Percentiles rank a stretch among this genome's conserved stretches.
Evolutionary conservation across 1,284 basidiomycete species (phyloP).

Genomic region (Austroboletus novae-zelandiae): DNA sequence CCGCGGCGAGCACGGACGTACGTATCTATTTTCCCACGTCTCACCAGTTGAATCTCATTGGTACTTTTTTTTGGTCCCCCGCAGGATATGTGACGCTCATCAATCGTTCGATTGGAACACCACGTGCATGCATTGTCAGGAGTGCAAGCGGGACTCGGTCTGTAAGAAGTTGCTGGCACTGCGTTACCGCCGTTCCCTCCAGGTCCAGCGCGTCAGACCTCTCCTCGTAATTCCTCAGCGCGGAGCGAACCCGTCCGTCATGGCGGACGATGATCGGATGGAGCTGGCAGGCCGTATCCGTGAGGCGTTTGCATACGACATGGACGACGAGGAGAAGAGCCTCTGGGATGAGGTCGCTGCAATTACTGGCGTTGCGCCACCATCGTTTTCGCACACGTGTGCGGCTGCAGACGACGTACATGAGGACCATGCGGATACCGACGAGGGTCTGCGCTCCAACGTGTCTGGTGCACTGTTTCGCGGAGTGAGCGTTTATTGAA

Average conservation of each 20-base stretch:
- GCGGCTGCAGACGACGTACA: background rate
- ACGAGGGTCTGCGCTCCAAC: slow-evolving; percentile 16
- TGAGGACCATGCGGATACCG: slow-evolving; percentile 14
- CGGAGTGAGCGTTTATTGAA: slow-evolving; percentile 24
- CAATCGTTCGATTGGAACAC: slow-evolving; percentile 20
- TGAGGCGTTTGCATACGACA: slow-evolving; percentile 18
- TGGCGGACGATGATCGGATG: slow-evolving; percentile 8
- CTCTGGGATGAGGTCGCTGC: slow-evolving; percentile 31
- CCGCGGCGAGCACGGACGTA: slow-evolving; percentile 26
- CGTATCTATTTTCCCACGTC: slow-evolving; percentile 10
- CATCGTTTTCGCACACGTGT: slow-evolving; percentile 17
- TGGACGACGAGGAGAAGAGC: slow-evolving; percentile 28
- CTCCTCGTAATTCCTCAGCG: background rate
- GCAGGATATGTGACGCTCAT: slow-evolving; percentile 23
- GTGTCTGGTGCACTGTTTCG: slow-evolving; percentile 20
- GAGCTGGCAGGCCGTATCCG: slow-evolving; percentile 8
- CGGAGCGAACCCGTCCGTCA: background rate
- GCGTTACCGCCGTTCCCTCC: slow-evolving; percentile 14
- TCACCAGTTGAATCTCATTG: slow-evolving; percentile 1
- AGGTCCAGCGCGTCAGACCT: slow-evolving; percentile 4
- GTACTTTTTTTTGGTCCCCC: background rate
- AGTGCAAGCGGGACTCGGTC: slow-evolving; percentile 28
- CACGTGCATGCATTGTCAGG: slow-evolving; percentile 27
- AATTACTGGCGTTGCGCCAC: slow-evolving; percentile 14
- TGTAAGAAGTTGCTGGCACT: slow-evolving; percentile 22